A percentile compares a stretch with the other conserved stretches of the same genome.
These are phyloP conservation scores for Talaromyces adpressus DNA, from an alignment of 495 filamentous ascomycete species.

Conservation along the genomic window DNA sequence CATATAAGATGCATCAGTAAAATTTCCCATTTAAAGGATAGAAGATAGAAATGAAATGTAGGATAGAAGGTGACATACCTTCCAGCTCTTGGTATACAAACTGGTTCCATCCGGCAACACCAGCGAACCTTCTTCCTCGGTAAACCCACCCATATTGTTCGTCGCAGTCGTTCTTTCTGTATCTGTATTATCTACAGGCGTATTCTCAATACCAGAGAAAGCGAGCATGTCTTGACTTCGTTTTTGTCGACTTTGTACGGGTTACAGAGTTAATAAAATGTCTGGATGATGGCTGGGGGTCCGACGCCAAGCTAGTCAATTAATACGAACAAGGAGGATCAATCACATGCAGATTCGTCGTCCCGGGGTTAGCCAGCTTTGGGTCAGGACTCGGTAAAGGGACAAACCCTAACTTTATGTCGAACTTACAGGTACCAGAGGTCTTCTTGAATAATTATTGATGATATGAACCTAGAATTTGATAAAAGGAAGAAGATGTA, in stretches of 20 bases:
- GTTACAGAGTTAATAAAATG: neutral
- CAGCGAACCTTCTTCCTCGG: conserved; percentile 28
- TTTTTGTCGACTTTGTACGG: neutral
- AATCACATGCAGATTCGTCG: neutral
- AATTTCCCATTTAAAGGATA: neutral
- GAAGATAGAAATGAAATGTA: conserved; percentile 1
- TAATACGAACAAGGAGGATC: neutral
- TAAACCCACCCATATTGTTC: conserved; percentile 6
- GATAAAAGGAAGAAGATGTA: neutral
- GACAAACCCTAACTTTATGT: neutral
- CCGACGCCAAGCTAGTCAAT: neutral
- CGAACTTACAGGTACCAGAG: neutral
- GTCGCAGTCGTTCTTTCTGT: neutral
- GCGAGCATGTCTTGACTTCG: neutral
- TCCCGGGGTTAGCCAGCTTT: neutral
- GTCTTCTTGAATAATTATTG: neutral
- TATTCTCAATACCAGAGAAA: conserved; percentile 6
- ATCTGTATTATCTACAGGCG: neutral
- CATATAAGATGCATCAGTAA: neutral
- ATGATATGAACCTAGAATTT: neutral
- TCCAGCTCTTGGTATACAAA: conserved; percentile 84
- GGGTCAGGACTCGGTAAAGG: neutral
- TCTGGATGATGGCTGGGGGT: neutral
- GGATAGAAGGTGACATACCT: conserved; percentile 42
- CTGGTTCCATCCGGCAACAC: conserved; percentile 42